Evolutionary conservation across 2,329 filamentous ascomycete species (phyloP).

Genomic region (Microsporum ferrugineum): DNA sequence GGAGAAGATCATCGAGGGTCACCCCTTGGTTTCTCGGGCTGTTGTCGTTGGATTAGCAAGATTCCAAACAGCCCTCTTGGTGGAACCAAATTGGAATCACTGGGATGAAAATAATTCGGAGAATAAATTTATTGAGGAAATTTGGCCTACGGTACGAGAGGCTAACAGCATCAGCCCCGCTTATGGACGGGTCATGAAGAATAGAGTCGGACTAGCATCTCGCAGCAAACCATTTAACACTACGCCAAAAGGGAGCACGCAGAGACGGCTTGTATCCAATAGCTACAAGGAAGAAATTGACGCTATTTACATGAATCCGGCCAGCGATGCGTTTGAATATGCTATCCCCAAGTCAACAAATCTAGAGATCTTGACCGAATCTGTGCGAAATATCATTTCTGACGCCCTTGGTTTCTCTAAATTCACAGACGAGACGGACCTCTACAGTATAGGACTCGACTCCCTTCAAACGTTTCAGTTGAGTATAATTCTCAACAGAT

Average conservation of each 20-base stretch:
- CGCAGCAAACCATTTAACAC: constrained; percentile 35
- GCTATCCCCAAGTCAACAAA: neutral
- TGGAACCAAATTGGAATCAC: constrained; percentile 23
- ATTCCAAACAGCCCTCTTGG: constrained; percentile 28
- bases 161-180: neutral
- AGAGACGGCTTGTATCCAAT: constrained; percentile 30
- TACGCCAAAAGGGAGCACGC: constrained; percentile 39
- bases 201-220: constrained; percentile 31
- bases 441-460: constrained; percentile 18
- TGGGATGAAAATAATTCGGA: constrained; percentile 9
- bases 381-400: neutral
- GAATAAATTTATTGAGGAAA: constrained; percentile 26
- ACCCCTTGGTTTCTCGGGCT: constrained; percentile 24
- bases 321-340: constrained; percentile 13
- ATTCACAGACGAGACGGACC: constrained; percentile 11
- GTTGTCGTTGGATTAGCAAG: constrained; percentile 28
- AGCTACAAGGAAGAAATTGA: constrained; percentile 40
- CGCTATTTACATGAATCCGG: constrained; percentile 29
- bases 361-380: neutral
- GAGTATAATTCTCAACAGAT: constrained; percentile 5
- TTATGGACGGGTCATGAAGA: neutral
- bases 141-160: neutral
- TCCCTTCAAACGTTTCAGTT: constrained; percentile 17
- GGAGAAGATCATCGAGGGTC: constrained; percentile 27
- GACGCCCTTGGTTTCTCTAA: neutral